A percentile compares a stretch with the other conserved stretches of the same genome.
phyloP scores from a whole-genome alignment of 139 green algal genomes.

The Chlamydomonas sphaeroides region DNA sequence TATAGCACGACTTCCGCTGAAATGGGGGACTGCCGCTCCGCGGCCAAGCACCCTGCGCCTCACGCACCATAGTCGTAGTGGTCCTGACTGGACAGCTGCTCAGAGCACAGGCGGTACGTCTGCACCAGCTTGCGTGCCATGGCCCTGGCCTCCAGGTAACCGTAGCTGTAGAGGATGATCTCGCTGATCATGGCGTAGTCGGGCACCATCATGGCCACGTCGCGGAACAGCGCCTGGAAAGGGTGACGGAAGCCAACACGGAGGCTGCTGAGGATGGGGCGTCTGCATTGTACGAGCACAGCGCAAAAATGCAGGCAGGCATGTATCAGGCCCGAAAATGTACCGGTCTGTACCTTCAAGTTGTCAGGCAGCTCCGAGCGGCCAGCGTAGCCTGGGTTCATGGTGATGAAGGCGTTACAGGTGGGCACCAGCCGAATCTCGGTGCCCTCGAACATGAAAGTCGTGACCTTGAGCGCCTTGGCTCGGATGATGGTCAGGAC shows the following conservation, averaged over 20 bases:
- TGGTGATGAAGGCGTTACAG: conserved; percentile 77
- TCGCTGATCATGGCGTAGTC: conserved; percentile 87
- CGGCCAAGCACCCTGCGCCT: no score
- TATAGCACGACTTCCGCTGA: no score
- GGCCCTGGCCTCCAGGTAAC: conserved; percentile 75
- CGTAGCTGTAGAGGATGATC: conserved; percentile 84
- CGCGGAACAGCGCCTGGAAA: conserved; percentile 71
- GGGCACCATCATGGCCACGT: conserved; percentile 83
- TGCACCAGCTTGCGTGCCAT: conserved; percentile 86
- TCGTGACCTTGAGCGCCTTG: conserved; percentile 62
- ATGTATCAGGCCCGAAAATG: no score
- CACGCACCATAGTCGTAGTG: conserved; percentile 73
- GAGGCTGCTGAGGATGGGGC: no score
- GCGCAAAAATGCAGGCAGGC: no score
- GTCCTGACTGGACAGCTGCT: conserved; percentile 82
- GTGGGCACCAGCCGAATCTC: conserved; percentile 69
- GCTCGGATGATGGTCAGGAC: conserved; percentile 72
- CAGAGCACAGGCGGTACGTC: conserved; percentile 72
- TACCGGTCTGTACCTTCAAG: conserved; percentile 57
- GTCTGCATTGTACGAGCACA: no score
- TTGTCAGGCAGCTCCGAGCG: conserved; percentile 81
- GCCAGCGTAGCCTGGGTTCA: conserved; percentile 81
- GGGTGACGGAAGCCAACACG: not conserved
- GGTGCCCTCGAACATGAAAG: conserved; percentile 76
- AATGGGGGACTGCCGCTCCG: no score